Evolutionary conservation across 257 asterid species (phyloP).

Genomic region (Solanum tacnaense): DNA sequence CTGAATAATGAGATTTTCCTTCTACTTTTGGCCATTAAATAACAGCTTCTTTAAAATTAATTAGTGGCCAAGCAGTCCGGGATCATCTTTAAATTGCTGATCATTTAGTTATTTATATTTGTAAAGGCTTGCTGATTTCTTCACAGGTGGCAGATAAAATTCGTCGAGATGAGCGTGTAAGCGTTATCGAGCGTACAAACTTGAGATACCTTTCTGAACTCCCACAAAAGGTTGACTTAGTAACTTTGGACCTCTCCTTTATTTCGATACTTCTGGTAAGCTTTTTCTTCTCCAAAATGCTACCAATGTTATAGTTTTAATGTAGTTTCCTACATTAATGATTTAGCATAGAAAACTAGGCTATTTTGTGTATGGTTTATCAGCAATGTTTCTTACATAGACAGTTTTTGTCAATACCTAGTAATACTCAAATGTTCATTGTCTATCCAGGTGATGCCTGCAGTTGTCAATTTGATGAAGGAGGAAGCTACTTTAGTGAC

Average conservation of each 20-base stretch:
- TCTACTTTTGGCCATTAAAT: not conserved
- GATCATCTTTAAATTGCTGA: not conserved
- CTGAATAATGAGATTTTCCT: not conserved
- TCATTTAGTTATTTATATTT: conserved; percentile 3
- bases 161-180: conserved; percentile 62
- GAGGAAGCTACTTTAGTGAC: conserved; percentile 58
- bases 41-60: not conserved
- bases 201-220: conserved; percentile 83
- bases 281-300: not conserved
- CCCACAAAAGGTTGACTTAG: conserved; percentile 89
- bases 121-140: conserved; percentile 6
- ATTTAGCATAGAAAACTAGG: not conserved
- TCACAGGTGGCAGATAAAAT: conserved; percentile 88
- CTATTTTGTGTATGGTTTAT: not conserved
- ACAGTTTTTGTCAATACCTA: not conserved
- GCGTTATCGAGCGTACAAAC: conserved; percentile 79
- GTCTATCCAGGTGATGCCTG: conserved; percentile 82
- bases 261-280: conserved; percentile 82
- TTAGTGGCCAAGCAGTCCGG: not conserved
- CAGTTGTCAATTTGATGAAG: conserved; percentile 79
- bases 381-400: not conserved
- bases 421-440: not conserved
- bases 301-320: not conserved
- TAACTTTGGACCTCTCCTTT: conserved; percentile 91
- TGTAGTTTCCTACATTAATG: not conserved